Percentiles rank a stretch among this genome's conserved stretches.
These are phyloP conservation scores for Thalassiosira livingstoniorum DNA, from an alignment of 352 stramenopile species.

Conservation along the genomic window DNA sequence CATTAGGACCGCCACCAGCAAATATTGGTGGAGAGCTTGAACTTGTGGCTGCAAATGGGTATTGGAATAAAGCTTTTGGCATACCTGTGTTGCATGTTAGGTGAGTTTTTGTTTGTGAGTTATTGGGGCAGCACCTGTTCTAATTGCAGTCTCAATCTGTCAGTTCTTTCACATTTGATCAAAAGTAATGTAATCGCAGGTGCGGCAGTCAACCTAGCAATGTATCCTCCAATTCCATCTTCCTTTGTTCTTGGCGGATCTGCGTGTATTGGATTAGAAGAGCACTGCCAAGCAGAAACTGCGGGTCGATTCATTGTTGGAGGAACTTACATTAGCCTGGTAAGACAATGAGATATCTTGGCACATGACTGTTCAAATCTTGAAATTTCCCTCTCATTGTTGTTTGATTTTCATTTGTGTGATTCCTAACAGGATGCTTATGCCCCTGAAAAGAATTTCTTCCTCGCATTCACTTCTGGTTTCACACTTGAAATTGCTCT, in stretches of 20 bases:
- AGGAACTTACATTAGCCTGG: too few relatives aligned
- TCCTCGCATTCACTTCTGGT: conserved; percentile 23
- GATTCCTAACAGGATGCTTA: too few relatives aligned
- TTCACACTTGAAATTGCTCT: conserved; percentile 27
- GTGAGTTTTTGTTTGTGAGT: background rate
- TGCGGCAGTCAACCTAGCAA: conserved; percentile 9
- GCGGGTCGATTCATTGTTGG: too few relatives aligned
- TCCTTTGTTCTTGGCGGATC: conserved; percentile 7
- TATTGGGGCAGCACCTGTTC: too few relatives aligned
- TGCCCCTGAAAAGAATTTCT: conserved; percentile 28
- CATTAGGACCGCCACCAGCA: background rate
- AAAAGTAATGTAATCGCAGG: conserved; percentile 10
- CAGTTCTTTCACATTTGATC: background rate
- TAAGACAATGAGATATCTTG: too few relatives aligned
- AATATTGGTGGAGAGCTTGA: conserved; percentile 7
- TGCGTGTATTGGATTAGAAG: conserved; percentile 11
- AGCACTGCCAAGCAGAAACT: too few relatives aligned
- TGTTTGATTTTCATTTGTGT: too few relatives aligned
- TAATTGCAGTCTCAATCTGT: background rate
- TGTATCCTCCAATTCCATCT: conserved; percentile 17
- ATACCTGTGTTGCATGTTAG: background rate
- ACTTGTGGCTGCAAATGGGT: conserved; percentile 1
- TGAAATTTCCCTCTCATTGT: too few relatives aligned
- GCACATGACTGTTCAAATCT: too few relatives aligned
- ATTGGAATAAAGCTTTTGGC: conserved; percentile 24